A percentile compares a stretch with the other conserved stretches of the same genome.
phyloP scores from a whole-genome alignment of 2,329 filamentous ascomycete species.

The Boeremia exigua region DNA sequence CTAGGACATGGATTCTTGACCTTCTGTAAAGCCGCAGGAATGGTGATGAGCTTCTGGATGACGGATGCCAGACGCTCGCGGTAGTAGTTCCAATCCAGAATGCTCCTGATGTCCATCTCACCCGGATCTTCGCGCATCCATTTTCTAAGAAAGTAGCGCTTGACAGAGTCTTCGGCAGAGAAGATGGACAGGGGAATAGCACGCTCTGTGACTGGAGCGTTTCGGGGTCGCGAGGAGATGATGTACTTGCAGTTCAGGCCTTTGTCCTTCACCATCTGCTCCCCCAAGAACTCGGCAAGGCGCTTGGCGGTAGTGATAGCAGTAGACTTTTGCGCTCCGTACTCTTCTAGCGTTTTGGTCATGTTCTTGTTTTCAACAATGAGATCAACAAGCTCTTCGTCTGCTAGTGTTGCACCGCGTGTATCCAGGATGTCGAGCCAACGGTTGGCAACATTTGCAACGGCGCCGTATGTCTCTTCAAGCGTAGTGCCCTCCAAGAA shows the following conservation, averaged over 20 bases:
- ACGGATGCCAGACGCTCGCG: constrained; percentile 93
- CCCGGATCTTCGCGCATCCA: constrained; percentile 94
- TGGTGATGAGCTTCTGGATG: constrained; percentile 98
- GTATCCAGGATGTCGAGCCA: constrained; percentile 96
- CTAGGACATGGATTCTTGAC: constrained; percentile 92
- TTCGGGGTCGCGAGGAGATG: constrained; percentile 84
- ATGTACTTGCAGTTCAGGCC: constrained; percentile 99
- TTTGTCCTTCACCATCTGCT: constrained; percentile 99
- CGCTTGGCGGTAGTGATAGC: constrained; percentile 98
- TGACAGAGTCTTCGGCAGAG: constrained; percentile 86
- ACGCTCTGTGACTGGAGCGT: constrained; percentile 91
- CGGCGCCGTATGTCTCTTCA: constrained; percentile 85
- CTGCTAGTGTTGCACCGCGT: constrained; percentile 85
- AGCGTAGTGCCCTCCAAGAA: constrained; percentile 91
- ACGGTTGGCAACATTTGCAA: constrained; percentile 92
- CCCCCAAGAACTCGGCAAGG: constrained; percentile 92
- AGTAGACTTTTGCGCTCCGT: constrained; percentile 93
- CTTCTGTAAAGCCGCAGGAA: constrained; percentile 94
- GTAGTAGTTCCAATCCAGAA: constrained; percentile 98
- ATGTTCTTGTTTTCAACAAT: constrained; percentile 99
- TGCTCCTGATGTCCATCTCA: constrained; percentile 85
- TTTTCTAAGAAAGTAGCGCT: constrained; percentile 87
- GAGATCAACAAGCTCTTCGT: constrained; percentile 98
- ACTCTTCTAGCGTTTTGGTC: constrained; percentile 96
- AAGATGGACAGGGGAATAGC: constrained; percentile 97